These are phyloP conservation scores for Iris pallida DNA, from an alignment of 116 monocot species.

Conservation along the genomic window DNA sequence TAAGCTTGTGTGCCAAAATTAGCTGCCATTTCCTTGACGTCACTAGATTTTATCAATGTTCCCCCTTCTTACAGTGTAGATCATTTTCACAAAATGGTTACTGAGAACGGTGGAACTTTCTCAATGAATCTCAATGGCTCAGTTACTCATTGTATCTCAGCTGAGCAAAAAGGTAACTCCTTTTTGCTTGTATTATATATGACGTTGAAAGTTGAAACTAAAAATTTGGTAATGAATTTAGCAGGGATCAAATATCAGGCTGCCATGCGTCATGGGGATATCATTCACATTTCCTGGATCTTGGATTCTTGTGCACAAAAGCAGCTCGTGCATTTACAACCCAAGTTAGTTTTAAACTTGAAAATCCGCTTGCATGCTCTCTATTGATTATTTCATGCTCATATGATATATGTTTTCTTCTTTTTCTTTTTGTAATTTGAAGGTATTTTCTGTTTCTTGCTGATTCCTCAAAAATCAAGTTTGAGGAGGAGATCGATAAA, in stretches of 20 bases:
- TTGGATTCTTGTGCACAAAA: slow-evolving; percentile 81
- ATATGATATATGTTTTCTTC: slow-evolving; percentile 12
- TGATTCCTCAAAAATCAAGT: slow-evolving; percentile 65
- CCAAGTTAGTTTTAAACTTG: slow-evolving; percentile 54
- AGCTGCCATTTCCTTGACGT: slow-evolving; percentile 32
- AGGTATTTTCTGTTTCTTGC: slow-evolving; percentile 87
- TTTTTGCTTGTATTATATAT: slow-evolving; percentile 6
- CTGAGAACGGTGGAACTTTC: slow-evolving; percentile 87
- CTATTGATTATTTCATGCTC: neutral
- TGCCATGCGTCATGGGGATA: slow-evolving; percentile 65
- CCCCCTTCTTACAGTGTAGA: slow-evolving; percentile 70
- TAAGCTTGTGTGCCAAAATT: neutral
- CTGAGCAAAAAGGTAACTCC: slow-evolving; percentile 79
- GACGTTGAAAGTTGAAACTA: neutral
- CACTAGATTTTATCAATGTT: slow-evolving; percentile 77
- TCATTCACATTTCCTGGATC: slow-evolving; percentile 87
- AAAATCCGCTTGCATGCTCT: neutral
- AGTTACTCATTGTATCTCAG: slow-evolving; percentile 90
- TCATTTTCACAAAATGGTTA: slow-evolving; percentile 87
- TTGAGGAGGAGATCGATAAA: slow-evolving; percentile 78
- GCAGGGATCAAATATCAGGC: slow-evolving; percentile 98
- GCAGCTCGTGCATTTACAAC: slow-evolving; percentile 61
- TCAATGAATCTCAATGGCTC: slow-evolving; percentile 98
- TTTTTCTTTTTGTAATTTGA: slow-evolving; percentile 4
- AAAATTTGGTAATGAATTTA: slow-evolving; percentile 1